A percentile compares a stretch with the other conserved stretches of the same genome.
These are phyloP conservation scores for Immersiella caudata DNA, from an alignment of 495 filamentous ascomycete species.

Conservation along the genomic window DNA sequence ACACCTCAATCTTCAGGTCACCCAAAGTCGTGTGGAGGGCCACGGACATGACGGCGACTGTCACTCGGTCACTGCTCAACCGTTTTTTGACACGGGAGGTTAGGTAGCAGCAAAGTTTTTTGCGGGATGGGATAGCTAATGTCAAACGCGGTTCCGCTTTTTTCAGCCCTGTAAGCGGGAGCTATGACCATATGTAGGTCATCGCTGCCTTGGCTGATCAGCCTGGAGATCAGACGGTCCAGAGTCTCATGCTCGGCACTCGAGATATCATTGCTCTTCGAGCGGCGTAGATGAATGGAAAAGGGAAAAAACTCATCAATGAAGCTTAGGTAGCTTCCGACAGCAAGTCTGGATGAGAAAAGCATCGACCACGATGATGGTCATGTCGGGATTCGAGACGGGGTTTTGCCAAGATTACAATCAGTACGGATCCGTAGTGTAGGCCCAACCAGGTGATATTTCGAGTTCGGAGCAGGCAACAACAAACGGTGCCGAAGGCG, in stretches of 20 bases:
- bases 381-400: not conserved
- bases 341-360: too few species aligned
- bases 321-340: too few species aligned
- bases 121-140: not conserved
- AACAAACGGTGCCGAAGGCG: not conserved
- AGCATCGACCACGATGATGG: too few species aligned
- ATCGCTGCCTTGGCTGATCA: not conserved
- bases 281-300: not conserved
- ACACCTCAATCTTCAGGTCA: conserved; percentile 93
- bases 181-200: conserved; percentile 4
- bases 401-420: not conserved
- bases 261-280: not conserved
- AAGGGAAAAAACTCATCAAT: too few species aligned
- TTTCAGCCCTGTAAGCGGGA: not conserved
- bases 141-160: not conserved
- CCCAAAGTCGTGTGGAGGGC: conserved; percentile 88
- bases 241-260: not conserved
- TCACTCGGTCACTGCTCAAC: not conserved
- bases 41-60: conserved; percentile 53
- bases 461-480: not conserved
- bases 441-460: not conserved
- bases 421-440: not conserved
- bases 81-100: not conserved
- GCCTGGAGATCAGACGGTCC: not conserved
- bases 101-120: not conserved